These are phyloP conservation scores for Athelia sp. DNA, from an alignment of 1,284 basidiomycete genomes.

Conservation along the genomic window DNA sequence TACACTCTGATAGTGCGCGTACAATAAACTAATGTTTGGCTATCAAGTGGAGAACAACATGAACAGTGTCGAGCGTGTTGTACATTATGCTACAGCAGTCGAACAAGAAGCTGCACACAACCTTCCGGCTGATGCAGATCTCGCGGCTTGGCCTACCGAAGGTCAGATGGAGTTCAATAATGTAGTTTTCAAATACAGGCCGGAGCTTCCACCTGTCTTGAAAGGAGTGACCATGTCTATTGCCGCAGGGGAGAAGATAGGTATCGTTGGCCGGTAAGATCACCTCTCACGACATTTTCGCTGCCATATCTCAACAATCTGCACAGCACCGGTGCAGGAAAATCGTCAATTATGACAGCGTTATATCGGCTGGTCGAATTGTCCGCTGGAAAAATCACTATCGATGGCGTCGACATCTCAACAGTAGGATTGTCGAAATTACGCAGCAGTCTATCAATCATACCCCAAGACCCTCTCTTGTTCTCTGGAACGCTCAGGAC, in stretches of 20 bases:
- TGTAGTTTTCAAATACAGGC: constrained; percentile 67
- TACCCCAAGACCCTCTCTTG: constrained; percentile 84
- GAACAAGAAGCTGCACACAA: constrained; percentile 76
- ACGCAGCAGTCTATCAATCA: constrained; percentile 71
- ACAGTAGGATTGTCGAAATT: constrained; percentile 63
- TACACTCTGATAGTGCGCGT: background rate
- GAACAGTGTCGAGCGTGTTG: constrained; percentile 84
- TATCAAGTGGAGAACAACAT: constrained; percentile 80
- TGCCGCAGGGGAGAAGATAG: constrained; percentile 81
- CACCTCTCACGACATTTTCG: background rate
- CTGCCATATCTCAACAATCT: constrained; percentile 3
- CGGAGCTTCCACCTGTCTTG: constrained; percentile 64
- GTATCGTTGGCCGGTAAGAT: constrained; percentile 67
- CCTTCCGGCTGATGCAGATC: constrained; percentile 51
- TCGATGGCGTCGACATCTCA: constrained; percentile 68
- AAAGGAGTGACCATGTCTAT: constrained; percentile 64
- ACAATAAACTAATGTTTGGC: background rate
- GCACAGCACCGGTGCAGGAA: constrained; percentile 69
- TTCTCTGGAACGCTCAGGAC: constrained; percentile 76
- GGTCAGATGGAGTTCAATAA: constrained; percentile 60
- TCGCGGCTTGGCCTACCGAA: constrained; percentile 62
- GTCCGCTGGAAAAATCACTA: constrained; percentile 54
- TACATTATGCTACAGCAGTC: constrained; percentile 70
- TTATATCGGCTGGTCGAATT: constrained; percentile 63
- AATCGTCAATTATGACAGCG: constrained; percentile 61